These are phyloP conservation scores for Gautieria morchelliformis DNA, from an alignment of 768 basidiomycete species.

Conservation along the genomic window DNA sequence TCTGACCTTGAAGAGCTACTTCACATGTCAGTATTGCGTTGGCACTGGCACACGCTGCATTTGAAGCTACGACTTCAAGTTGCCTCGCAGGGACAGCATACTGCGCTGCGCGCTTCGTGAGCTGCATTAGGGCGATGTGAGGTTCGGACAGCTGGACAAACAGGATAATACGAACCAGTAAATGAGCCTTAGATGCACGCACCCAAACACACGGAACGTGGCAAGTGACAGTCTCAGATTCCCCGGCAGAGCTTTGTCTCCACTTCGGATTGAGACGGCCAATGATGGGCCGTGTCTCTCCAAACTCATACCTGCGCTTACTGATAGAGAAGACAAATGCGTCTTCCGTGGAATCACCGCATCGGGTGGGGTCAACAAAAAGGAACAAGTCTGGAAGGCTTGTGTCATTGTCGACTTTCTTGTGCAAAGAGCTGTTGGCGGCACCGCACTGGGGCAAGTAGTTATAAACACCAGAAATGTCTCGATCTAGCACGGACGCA, in stretches of 20 bases:
- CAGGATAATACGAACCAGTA: conserved; percentile 41
- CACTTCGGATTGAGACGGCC: conserved; percentile 66
- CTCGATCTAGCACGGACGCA: conserved; percentile 51
- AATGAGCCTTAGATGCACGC: conserved; percentile 28
- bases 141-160: background rate
- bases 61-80: conserved; percentile 40
- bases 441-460: conserved; percentile 84
- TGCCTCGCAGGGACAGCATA: conserved; percentile 55
- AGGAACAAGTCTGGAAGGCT: conserved; percentile 56
- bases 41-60: conserved; percentile 63
- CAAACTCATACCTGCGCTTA: conserved; percentile 70
- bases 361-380: conserved; percentile 72
- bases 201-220: conserved; percentile 62
- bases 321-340: conserved; percentile 77
- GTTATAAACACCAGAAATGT: conserved; percentile 71
- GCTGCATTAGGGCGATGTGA: conserved; percentile 26
- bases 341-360: conserved; percentile 66
- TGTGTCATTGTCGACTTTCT: conserved; percentile 33
- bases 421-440: conserved; percentile 76
- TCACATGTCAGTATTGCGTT: conserved; percentile 70
- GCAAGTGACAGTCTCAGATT: conserved; percentile 41
- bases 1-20: conserved; percentile 61
- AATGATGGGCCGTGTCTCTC: conserved; percentile 69
- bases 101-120: conserved; percentile 44
- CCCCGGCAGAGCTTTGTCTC: conserved; percentile 48